Percentiles rank a stretch among this genome's conserved stretches.
phyloP scores from a whole-genome alignment of 2,329 filamentous ascomycete genomes.

The Coniochaeta sp. region DNA sequence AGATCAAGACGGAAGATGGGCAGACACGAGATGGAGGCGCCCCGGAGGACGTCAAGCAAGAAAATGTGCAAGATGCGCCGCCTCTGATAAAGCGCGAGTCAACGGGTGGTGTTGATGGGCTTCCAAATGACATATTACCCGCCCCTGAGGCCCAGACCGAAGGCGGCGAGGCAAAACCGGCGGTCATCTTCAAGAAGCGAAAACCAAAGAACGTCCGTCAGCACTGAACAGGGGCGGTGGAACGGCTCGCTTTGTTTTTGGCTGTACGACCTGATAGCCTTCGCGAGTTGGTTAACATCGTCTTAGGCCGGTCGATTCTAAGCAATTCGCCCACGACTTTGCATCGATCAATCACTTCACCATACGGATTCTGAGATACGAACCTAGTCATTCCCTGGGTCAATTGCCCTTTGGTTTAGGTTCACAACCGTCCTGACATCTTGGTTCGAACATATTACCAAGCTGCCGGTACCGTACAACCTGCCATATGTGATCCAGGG shows the following conservation, averaged over 20 bases:
- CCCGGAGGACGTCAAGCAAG: conserved; percentile 5
- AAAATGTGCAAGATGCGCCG: conserved; percentile 5
- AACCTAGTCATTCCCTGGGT: not conserved
- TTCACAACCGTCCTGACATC: not conserved
- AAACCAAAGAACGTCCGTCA: conserved; percentile 61
- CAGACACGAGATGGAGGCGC: conserved; percentile 5
- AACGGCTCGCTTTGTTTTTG: not conserved
- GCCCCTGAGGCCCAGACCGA: conserved; percentile 20
- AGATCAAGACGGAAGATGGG: conserved; percentile 30
- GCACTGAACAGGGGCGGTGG: conserved; percentile 39
- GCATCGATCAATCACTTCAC: not conserved
- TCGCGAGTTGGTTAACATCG: not conserved
- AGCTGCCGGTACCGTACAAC: not conserved
- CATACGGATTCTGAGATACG: not conserved
- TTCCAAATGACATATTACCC: conserved; percentile 6
- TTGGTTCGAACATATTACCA: not conserved
- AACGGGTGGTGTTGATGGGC: conserved; percentile 14
- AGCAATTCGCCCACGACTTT: too few relatives aligned
- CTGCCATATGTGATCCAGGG: not conserved
- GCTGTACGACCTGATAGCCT: not conserved
- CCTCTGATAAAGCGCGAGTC: conserved; percentile 33
- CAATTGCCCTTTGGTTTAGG: not conserved
- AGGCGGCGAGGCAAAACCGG: conserved; percentile 20
- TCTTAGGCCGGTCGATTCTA: not conserved
- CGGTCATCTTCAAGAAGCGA: conserved; percentile 72